A percentile compares a stretch with the other conserved stretches of the same genome.
Conservation (phyloP, 2,329 filamentous ascomycete genomes). For the Ophiocordyceps sinensis region DNA sequence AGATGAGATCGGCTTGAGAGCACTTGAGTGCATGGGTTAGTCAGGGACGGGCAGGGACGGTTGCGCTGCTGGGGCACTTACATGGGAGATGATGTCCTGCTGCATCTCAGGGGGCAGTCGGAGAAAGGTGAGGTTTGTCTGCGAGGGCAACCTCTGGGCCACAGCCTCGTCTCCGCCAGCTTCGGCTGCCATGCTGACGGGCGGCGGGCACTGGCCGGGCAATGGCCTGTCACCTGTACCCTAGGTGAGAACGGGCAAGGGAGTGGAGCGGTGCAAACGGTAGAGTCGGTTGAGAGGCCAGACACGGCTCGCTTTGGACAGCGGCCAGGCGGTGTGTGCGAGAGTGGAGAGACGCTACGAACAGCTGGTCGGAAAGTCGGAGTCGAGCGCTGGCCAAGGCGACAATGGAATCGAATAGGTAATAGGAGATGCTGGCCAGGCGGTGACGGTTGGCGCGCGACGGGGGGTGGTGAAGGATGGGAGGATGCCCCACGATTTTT, state of each 20-base stretch:
- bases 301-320: too few relatives aligned
- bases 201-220: background rate
- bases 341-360: too few relatives aligned
- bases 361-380: background rate
- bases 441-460: background rate
- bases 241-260: background rate
- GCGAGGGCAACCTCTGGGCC: conserved; percentile 5
- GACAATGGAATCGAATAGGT: background rate
- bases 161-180: conserved; percentile 15
- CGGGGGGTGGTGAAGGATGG: background rate
- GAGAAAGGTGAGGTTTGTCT: conserved; percentile 18
- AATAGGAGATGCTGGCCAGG: background rate
- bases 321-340: too few relatives aligned
- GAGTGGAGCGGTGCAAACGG: too few relatives aligned
- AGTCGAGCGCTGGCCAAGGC: background rate
- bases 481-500: background rate
- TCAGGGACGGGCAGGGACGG: background rate
- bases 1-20: conserved; percentile 36
- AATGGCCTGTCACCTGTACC: background rate
- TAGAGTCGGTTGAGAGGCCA: too few relatives aligned
- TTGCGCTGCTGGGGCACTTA: conserved; percentile 13
- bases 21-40: conserved; percentile 21
- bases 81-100: conserved; percentile 31
- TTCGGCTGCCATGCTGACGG: conserved; percentile 19
- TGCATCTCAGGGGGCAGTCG: conserved; percentile 33